Base-by-base conservation (phyloP, 306 rosid genomes). In the Quercus engelmannii region DNA sequence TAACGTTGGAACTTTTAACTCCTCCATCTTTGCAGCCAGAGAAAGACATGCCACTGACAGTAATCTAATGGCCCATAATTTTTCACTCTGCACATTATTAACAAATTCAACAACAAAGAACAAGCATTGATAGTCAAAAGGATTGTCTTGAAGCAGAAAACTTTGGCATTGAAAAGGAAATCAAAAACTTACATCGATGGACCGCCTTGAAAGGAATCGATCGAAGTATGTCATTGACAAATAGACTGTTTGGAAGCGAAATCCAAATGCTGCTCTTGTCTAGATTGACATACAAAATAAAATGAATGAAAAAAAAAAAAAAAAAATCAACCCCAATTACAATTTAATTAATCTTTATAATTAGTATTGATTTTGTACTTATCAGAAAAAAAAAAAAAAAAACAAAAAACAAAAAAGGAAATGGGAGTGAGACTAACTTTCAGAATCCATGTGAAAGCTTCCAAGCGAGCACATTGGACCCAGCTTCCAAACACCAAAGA, bases 21-120 rank as follows among this genome's bases (percentile, higher is more conserved):
- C 99, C 71, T 89, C 91, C 97, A 92, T 92, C 77, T 95, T 95
- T 52, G 94, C 94, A 20, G 97, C 99, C 65, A 92, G 19, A 14
- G 92, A 88, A 38, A 95, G 85, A 71, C 98, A 91, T 51, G 94
- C 96, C 79, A 88, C 82, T 25, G 98, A 91, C 43, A 94, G 81
- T 58, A 94, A 78, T 80, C 81, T 82, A 30, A 92, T 79, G 58
- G 88, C 87, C 97, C 97, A 93, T 56, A 72, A 6, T 80, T 91
- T 87, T 15, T 88, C 90, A 69, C 87, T 83, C 96, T 93, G 91
- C 87, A 73, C 23, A 78, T 78, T 26, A 73, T 69, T 69, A 73
- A 12, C 56, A 6, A 76, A 69, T 70, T 71, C 52, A 73, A 74
- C 31, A 65, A 80, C 71, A 43, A 80, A 26, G 25, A 71, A 59